Base-by-base conservation (phyloP, 352 stramenopile species). In the Pythium apleroticum region DNA sequence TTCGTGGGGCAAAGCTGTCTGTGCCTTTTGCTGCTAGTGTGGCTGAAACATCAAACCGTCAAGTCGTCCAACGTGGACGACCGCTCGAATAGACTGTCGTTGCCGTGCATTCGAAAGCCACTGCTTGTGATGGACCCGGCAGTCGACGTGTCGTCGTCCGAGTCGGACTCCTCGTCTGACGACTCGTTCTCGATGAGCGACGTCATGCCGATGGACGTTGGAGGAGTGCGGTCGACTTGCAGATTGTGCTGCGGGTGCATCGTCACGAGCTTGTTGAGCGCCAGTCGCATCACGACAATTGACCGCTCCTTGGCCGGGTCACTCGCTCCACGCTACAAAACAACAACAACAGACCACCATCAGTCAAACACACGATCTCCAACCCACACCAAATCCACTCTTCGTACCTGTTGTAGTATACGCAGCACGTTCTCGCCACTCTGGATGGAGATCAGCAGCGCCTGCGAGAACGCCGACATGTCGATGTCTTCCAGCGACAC, bases 341-440 rank as follows among this genome's bases (percentile, higher is more conserved):
- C 20, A 19, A n/a, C n/a, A n/a, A n/a, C n/a, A n/a, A n/a, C n/a
- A n/a, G n/a, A n/a, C n/a, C n/a, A n/a, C n/a, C n/a, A n/a, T n/a
- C n/a, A n/a, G n/a, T n/a, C n/a, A n/a, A n/a, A n/a, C n/a, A n/a
- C n/a, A n/a, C n/a, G n/a, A n/a, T n/a, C n/a, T n/a, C n/a, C n/a
- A n/a, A n/a, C n/a, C n/a, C n/a, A n/a, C n/a, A n/a, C n/a, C n/a
- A n/a, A n/a, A n/a, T n/a, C n/a, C n/a, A n/a, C n/a, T 20, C 9
- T 22, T 31, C 71, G 1, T 62, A 87, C 78, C 78, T 87, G 71
- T 63, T 88, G 76, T 9, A 94, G 63, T 46, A 91, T 92, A 52
- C 80, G 83, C 19, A 94, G 64, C 30, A 94, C 85, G 55, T 91
- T 91, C 57, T 92, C 85, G 60, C 86, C 81, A 52, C 85, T 92